phyloP scores from a whole-genome alignment of 1,139 yeast species.

The Williopsis jadinii region DNA sequence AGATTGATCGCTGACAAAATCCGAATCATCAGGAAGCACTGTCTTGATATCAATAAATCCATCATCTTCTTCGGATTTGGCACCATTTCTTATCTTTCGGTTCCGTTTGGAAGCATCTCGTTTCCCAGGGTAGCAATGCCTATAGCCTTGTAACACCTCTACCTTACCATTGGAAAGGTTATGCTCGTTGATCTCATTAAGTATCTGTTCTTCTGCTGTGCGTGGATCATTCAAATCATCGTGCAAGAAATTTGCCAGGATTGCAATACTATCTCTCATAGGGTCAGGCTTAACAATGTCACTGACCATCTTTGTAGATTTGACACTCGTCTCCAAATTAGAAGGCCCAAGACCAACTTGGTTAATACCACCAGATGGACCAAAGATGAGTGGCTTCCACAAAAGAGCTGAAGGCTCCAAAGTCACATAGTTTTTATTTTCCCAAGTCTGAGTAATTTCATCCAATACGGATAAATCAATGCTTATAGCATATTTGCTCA shows the following conservation, averaged over 20 bases:
- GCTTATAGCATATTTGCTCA: constrained; percentile 45
- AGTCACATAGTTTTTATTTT: constrained; percentile 43
- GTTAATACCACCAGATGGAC: constrained; percentile 74
- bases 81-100: no score
- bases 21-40: no score
- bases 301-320: constrained; percentile 1
- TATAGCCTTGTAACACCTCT: no score
- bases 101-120: no score
- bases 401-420: constrained; percentile 47
- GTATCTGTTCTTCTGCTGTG: constrained; percentile 47
- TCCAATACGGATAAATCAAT: constrained; percentile 43
- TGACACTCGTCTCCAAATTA: constrained; percentile 17
- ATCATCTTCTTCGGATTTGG: no score
- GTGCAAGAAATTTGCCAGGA: constrained; percentile 47
- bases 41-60: no score
- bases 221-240: constrained; percentile 62
- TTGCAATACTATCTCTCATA: constrained; percentile 44
- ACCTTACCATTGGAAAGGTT: no score
- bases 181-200: constrained; percentile 24
- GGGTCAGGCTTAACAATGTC: constrained; percentile 21
- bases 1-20: constrained; percentile 13
- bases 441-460: constrained; percentile 44
- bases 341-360: constrained; percentile 28
- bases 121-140: no score
- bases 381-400: constrained; percentile 81